Evolutionary conservation across 805 yeast species (phyloP).

Genomic region (Spathaspora arborariae): DNA sequence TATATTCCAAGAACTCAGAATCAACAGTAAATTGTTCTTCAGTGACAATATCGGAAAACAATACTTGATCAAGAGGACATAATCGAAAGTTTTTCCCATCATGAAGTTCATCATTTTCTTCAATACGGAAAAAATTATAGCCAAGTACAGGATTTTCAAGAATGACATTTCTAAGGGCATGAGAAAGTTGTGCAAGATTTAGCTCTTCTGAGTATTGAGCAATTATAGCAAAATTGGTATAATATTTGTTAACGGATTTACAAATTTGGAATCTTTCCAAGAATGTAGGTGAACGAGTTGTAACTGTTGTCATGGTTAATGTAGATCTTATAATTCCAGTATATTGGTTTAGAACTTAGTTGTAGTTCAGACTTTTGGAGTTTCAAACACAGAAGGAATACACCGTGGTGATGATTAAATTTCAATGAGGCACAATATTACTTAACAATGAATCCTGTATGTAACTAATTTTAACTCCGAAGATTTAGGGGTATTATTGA

Average conservation of each 20-base stretch:
- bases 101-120: conserved; percentile 4
- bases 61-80: conserved; percentile 14
- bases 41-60: conserved; percentile 19
- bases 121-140: conserved; percentile 15
- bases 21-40: conserved; percentile 10
- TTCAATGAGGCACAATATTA: too few relatives aligned
- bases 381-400: too few relatives aligned
- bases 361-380: too few relatives aligned
- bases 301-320: background rate
- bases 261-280: conserved; percentile 19
- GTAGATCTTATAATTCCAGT: background rate
- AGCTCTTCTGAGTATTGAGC: conserved; percentile 16
- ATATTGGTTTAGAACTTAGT: too few relatives aligned
- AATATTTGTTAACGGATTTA: conserved; percentile 12
- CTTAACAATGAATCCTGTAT: too few relatives aligned
- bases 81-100: conserved; percentile 11
- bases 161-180: conserved; percentile 14
- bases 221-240: conserved; percentile 19
- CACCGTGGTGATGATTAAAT: too few relatives aligned
- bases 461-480: too few relatives aligned
- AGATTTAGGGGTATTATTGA: too few relatives aligned
- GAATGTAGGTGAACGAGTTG: conserved; percentile 13
- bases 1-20: conserved; percentile 9
- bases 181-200: conserved; percentile 13
- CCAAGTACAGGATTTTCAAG: conserved; percentile 14